Base-by-base conservation (phyloP, 1,284 basidiomycete species). In the Rhizoctonia solani region DNA sequence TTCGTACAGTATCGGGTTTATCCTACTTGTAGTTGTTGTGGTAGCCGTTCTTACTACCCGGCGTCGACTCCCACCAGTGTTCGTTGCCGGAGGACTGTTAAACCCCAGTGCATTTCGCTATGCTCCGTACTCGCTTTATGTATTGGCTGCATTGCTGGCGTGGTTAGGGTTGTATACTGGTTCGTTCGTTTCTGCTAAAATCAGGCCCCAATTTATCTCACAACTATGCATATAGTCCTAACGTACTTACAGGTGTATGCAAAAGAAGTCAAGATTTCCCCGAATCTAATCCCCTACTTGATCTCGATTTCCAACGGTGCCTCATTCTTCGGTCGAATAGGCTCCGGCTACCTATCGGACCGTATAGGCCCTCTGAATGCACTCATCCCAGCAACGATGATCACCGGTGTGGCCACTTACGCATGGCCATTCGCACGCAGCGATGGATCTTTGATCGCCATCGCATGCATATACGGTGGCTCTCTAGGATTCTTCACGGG, bases 121-220 rank as follows among this genome's bases (percentile, higher is more conserved):
- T 11, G 71, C 75, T 0, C 75, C 81, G 0, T 85, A 80, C 72
- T 72, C 79, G 2, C 63, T 80, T 0, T 85, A 84, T 71, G 79
- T 77, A 54, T 6, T 78, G 2, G 78, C 83, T 0, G 78, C 79
- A 1, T 75, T 82, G 49, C 72, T 82, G 6, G 75, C 77, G 0
- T 87, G 84, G 74, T 77, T 88, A 5, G 87, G 87, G 9, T 73
- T 87, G 19, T 88, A 85, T 72, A 87, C 85, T 1, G 79, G 84
- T 84, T 66, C 6, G n/a, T n/a, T 13, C 42, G 11, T 56, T 30
- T 27, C n/a, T n/a, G 11, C 16, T n/a, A n/a, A n/a, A 11, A 46
- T 9, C 44, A 37, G 19, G 11, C 50, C n/a, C n/a, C n/a, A n/a
- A n/a, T 19, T 4, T 41, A n/a, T 29, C 23, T 66, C 27, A 25